Evolutionary conservation across 371 early-diverging fungal genomes (phyloP), one percentile per base, ranked within the genome.

Genomic region (Rhizopus stolonifer): DNA sequence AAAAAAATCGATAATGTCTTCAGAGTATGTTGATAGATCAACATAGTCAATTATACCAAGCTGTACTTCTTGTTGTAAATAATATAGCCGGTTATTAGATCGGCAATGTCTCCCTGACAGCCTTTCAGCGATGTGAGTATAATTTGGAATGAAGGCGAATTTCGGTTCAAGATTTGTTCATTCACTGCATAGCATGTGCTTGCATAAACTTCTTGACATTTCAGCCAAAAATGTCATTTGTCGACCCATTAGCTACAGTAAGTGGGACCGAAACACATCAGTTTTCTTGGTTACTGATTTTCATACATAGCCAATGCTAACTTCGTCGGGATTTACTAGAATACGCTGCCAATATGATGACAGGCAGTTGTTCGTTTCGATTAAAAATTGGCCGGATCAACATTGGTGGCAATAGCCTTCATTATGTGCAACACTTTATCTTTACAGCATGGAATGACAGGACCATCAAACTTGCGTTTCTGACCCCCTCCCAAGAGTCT

Each of bases 11-110:
- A 21, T 40, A 8, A 51, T 51, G 31, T 51, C 51, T 51, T 51
- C 42, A 51, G 51, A 29, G 51, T 39, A 51, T 40, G 43, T 42
- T 42, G 52, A 42, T 42, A 42, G 52, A 42, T 43, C 42, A 51
- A 43, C 42, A 51, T 51, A 51, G 52, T 51, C 42, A 51, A 51
- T 51, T 51, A 51, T 51, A 26, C 38, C 43, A 51, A 51, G 52
- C 31, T 43, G 52, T 51, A 42, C 52, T 42, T 39, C 29, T 51
- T 51, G 42, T 42, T 51, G 39, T 18, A 42, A 51, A 31, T 42
- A 51, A 51, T 51, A 42, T 19, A 51, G 43, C 18, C 52, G 29
- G n/a, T 19, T 29, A 26, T 51, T 23, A 51, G 52, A 51, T 42
- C 43, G 43, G 52, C 31, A 43, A 51, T 51, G 52, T 51, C 52